Evolutionary conservation across 768 basidiomycete species (phyloP).

Genomic region (Lactifluus rugatus): DNA sequence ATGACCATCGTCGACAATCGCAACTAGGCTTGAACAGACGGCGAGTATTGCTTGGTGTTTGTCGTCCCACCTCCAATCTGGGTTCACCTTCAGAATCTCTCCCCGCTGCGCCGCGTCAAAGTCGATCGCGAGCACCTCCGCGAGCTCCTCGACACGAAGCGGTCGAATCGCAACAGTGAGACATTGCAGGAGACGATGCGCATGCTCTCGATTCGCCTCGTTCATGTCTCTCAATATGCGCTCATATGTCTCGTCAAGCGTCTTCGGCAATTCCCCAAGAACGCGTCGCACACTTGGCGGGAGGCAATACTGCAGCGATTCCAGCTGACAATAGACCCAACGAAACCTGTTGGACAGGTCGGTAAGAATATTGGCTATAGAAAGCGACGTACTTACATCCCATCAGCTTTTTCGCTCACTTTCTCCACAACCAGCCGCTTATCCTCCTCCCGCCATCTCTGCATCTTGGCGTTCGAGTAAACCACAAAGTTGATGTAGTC

Average conservation of each 20-base stretch:
- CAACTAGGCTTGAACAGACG: background rate
- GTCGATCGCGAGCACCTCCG: slow-evolving; percentile 4
- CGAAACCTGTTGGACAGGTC: background rate
- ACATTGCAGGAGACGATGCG: background rate
- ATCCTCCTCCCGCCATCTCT: slow-evolving; percentile 9
- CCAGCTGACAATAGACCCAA: background rate
- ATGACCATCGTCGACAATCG: background rate
- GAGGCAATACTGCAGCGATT: background rate
- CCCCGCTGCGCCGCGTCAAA: background rate
- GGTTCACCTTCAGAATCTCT: background rate
- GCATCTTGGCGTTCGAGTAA: background rate
- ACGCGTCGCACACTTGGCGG: background rate
- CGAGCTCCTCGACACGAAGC: background rate
- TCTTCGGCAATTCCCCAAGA: background rate
- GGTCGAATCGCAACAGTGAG: background rate
- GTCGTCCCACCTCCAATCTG: background rate
- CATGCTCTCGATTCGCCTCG: background rate
- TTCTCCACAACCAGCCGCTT: background rate
- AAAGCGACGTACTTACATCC: background rate
- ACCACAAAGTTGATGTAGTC: background rate
- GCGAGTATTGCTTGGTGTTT: background rate
- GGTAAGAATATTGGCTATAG: fast-evolving
- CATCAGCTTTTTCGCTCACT: background rate
- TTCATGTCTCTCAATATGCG: background rate
- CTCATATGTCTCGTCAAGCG: slow-evolving; percentile 2